phyloP scores from a whole-genome alignment of 163 green algal species.

The Scenedesmus sp. region DNA sequence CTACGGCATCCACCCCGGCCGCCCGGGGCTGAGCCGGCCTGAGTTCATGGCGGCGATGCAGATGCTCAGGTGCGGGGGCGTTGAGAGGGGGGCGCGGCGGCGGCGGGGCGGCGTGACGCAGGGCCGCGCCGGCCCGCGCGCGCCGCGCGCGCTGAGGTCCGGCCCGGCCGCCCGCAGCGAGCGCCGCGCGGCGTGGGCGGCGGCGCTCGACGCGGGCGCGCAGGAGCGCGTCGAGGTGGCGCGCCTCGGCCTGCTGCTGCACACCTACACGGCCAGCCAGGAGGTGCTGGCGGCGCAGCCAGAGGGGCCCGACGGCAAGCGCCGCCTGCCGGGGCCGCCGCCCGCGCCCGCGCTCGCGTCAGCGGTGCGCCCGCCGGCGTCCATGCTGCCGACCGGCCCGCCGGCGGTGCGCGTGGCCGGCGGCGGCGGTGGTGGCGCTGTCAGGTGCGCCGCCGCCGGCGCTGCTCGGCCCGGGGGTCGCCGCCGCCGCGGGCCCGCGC shows the following conservation, averaged over 20 bases:
- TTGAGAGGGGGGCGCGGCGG: not conserved
- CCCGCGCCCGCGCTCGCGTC: constrained; percentile 11
- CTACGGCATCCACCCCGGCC: constrained; percentile 42
- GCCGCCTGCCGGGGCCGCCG: not conserved
- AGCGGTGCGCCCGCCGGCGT: constrained; percentile 21
- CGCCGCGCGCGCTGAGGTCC: too few species aligned
- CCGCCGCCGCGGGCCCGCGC: not conserved
- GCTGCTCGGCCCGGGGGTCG: not conserved
- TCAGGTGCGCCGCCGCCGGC: not conserved
- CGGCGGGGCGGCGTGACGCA: not conserved
- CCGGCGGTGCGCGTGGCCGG: not conserved
- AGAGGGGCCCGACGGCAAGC: constrained; percentile 19
- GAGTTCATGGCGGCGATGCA: constrained; percentile 41
- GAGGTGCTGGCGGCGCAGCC: constrained; percentile 6
- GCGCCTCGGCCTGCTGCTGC: constrained; percentile 21
- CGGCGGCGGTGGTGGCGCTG: not conserved
- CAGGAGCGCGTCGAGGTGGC: constrained; percentile 7
- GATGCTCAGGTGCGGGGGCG: constrained; percentile 22
- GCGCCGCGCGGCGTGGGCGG: constrained; percentile 14
- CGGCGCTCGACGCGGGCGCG: not conserved
- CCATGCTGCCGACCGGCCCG: constrained; percentile 15
- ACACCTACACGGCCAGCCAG: constrained; percentile 22
- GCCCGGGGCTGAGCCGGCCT: constrained; percentile 24
- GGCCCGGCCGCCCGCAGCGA: not conserved
- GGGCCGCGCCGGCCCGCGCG: too few species aligned